Base-by-base conservation (phyloP, 2,329 filamentous ascomycete species). In the Ceratocystis diversiconidia region DNA sequence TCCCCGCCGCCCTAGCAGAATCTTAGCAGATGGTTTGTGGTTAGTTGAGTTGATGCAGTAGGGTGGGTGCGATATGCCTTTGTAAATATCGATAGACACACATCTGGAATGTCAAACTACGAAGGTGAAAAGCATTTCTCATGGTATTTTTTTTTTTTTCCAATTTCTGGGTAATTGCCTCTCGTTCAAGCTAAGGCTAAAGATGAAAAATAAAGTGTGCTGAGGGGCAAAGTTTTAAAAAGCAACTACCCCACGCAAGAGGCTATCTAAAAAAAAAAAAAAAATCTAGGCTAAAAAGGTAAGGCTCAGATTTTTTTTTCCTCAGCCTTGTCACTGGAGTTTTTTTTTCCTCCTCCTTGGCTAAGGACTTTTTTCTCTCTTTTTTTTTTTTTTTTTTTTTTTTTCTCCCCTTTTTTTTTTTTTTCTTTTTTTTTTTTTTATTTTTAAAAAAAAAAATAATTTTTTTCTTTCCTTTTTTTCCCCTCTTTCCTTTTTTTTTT, bases 341-440 rank as follows among this genome's bases (percentile, higher is more conserved):
- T 48, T 60, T 57, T 61, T 61, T 62, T 63, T 43, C 57, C 41
- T 36, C 61, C 46, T 64, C 46, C 25, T 63, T 55, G 32, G 5
- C 30, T 6, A 17, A 15, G 17, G 15, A n/a, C 62, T 28, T 55
- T 62, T 19, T 25, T 48, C 2, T 28, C 32, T 8, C 0, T 17
- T 63, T 44, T 48, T 22, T 52, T 30, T 63, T 46, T 17, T 28
- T 17, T 48, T 32, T 19, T 25, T n/a, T 25, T 22, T 63, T 50
- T 19, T 52, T n/a, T n/a, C n/a, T n/a, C n/a, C n/a, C n/a, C n/a
- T 36, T 41, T 64, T n/a, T 43, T 22, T 52, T 36, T 43, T 64
- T 30, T 43, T 46, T 22, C 32, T 44, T 22, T 52, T 41, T 43
- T 64, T 30, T 57, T 50, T n/a, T n/a, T n/a, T n/a, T n/a, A n/a